A percentile compares a stretch with the other conserved stretches of the same genome.
These are phyloP conservation scores for Stephania yunnanensis DNA, from an alignment of 164 flowering plant species.

Conservation along the genomic window DNA sequence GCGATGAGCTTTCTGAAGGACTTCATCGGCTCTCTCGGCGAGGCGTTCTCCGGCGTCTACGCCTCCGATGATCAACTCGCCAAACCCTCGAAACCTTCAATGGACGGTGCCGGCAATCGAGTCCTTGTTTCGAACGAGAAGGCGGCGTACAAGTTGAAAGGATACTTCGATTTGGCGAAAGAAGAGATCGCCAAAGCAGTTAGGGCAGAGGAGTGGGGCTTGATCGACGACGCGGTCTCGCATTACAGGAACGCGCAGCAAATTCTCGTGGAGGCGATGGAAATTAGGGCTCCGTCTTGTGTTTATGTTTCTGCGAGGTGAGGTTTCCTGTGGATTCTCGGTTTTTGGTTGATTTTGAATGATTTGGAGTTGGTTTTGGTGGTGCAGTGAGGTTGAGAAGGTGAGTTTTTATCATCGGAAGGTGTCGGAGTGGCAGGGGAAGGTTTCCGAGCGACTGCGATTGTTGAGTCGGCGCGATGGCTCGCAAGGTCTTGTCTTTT, in stretches of 20 bases:
- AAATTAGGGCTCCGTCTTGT: slow-evolving; percentile 58
- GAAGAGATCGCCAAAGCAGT: slow-evolving; percentile 88
- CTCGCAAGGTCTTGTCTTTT: slow-evolving; percentile 13
- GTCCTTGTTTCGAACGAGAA: slow-evolving; percentile 55
- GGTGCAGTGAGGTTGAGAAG: slow-evolving; percentile 72
- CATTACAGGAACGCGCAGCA: slow-evolving; percentile 70
- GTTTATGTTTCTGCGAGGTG: slow-evolving; percentile 55
- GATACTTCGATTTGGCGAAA: slow-evolving; percentile 85
- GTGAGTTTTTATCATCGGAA: slow-evolving; percentile 78
- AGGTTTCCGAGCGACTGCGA: slow-evolving; percentile 77
- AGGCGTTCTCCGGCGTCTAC: slow-evolving; percentile 33
- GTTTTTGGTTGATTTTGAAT: neutral
- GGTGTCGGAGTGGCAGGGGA: slow-evolving; percentile 79
- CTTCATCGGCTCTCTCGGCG: slow-evolving; percentile 47
- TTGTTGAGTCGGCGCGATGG: slow-evolving; percentile 57
- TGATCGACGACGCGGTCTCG: slow-evolving; percentile 67
- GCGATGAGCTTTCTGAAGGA: neutral
- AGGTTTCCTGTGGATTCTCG: neutral
- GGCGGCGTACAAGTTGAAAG: slow-evolving; percentile 75
- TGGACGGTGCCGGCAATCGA: slow-evolving; percentile 13
- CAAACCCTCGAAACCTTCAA: slow-evolving; percentile 22
- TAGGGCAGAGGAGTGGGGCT: slow-evolving; percentile 95
- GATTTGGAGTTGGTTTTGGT: neutral
- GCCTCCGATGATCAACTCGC: slow-evolving; percentile 18
- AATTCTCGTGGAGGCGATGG: slow-evolving; percentile 62